A percentile compares a stretch with the other conserved stretches of the same genome.
Evolutionary conservation across 2,329 filamentous ascomycete genomes (phyloP).

Genomic region (Ceratocystis cacaofunesta): DNA sequence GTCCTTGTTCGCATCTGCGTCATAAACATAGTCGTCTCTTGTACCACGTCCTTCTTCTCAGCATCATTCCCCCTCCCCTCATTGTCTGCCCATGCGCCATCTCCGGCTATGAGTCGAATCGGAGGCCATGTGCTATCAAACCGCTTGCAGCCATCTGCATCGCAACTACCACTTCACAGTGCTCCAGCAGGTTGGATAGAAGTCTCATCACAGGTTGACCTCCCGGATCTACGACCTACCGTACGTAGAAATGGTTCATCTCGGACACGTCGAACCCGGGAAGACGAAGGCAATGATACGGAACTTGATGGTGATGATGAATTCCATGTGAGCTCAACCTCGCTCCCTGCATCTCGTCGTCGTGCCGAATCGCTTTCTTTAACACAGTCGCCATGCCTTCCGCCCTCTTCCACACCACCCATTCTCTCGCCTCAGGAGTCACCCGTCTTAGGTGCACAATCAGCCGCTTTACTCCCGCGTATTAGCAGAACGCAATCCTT

Average conservation of each 20-base stretch:
- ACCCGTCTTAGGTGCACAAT: neutral
- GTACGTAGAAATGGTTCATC: neutral
- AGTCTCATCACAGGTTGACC: constrained; percentile 15
- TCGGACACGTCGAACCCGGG: neutral
- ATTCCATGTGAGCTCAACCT: too few species aligned
- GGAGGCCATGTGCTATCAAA: constrained; percentile 7
- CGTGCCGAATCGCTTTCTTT: neutral
- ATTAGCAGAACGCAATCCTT: neutral
- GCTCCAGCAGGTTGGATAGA: constrained; percentile 14
- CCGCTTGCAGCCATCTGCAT: constrained; percentile 1
- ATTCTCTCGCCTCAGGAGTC: neutral
- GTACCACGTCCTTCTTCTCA: too few species aligned
- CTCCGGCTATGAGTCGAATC: constrained; percentile 11
- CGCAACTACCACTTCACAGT: neutral
- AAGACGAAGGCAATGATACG: neutral
- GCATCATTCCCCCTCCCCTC: neutral
- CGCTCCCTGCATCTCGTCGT: neutral
- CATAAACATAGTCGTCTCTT: too few species aligned
- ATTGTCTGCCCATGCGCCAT: constrained; percentile 6
- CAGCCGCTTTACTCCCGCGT: neutral
- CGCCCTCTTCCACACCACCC: neutral
- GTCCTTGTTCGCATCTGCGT: too few species aligned
- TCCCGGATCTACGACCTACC: constrained; percentile 12
- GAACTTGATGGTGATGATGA: neutral
- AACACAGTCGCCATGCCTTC: neutral